Base-by-base conservation (phyloP, 768 basidiomycete genomes). In the Termitomyces sp. region DNA sequence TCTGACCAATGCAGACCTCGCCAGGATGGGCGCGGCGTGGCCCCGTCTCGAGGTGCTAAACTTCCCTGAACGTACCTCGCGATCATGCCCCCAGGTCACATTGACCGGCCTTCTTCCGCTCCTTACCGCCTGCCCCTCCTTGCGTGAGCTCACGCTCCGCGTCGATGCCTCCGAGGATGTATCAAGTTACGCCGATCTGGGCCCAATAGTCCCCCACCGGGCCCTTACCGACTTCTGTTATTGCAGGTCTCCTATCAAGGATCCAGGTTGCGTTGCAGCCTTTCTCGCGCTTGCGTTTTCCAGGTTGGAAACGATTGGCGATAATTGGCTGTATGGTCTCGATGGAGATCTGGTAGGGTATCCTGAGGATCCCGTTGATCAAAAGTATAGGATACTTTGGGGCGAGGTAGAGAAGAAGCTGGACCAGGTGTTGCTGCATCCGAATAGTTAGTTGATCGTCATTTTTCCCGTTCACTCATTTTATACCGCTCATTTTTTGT, bases 101-200 rank as follows among this genome's bases (percentile, higher is more conserved):
- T 39, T 60, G 4, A 47, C 46, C 18, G 59, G 55, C 31, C 59
- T 60, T 24, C 51, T 53, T 14, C 42, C 55, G 14, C 46, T 60
- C 43, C 50, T 56, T 14, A 4, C 44, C 3, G 26, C 55, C 29
- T 60, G 59, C 29, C 29, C 55, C 8, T n/a, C 41, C 34, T 42
- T 60, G 14, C 50, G 37, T 2, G 56, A 56, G 42, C 46, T 60
- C 31, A 52, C 59, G 18, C 55, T 60, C n/a, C 59, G 59, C 34
- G 36, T 60, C 8, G 46, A 60, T 34, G 59, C 55, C 8, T 55
- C 44, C 9, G 59, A 59, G 55, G 41, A 59, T 12, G 59, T 56
- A 4, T 59, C 54, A 8, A 55, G 50, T 31, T 53, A 52, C 9
- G 55, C 59, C 3, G 39, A 52, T 24, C 22, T 56, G n/a, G 59